A percentile compares a stretch with the other conserved stretches of the same genome.
Conservation (phyloP, 108 stramenopile species). For the Hondaea fermentalgiana region DNA sequence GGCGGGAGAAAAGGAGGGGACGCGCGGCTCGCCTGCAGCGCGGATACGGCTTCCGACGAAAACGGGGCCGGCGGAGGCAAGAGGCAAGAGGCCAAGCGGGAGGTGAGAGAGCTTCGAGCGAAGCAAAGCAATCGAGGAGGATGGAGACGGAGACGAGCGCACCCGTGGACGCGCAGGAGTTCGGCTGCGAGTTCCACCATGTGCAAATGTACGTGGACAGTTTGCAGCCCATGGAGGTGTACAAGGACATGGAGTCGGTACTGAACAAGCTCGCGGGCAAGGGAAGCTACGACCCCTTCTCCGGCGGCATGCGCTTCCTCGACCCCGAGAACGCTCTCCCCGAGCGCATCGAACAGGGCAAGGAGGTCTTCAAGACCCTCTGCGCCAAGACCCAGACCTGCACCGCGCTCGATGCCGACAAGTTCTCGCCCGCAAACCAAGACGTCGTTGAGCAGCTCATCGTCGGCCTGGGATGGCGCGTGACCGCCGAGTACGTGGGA, state of each 20-base stretch:
- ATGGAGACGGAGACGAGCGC: background rate
- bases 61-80: background rate
- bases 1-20: too few species aligned
- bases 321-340: background rate
- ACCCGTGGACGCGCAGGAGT: background rate
- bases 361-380: background rate
- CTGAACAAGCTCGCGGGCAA: background rate
- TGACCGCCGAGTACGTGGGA: slow-evolving; percentile 44
- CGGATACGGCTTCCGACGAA: too few species aligned
- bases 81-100: too few species aligned
- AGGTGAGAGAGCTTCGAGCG: background rate
- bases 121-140: background rate
- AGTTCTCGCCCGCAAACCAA: slow-evolving; percentile 21
- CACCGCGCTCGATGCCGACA: background rate
- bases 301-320: background rate
- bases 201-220: slow-evolving; percentile 10
- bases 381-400: background rate
- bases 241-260: background rate
- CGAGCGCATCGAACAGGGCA: background rate
- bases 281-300: slow-evolving; percentile 3
- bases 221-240: background rate
- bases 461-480: slow-evolving; percentile 67
- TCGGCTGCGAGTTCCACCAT: slow-evolving; percentile 11
- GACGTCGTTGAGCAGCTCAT: slow-evolving; percentile 69
- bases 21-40: too few species aligned